Evolutionary conservation across 164 flowering plant genomes (phyloP), one percentile per base, ranked within the genome.

Genomic region (Litsea cubeba): DNA sequence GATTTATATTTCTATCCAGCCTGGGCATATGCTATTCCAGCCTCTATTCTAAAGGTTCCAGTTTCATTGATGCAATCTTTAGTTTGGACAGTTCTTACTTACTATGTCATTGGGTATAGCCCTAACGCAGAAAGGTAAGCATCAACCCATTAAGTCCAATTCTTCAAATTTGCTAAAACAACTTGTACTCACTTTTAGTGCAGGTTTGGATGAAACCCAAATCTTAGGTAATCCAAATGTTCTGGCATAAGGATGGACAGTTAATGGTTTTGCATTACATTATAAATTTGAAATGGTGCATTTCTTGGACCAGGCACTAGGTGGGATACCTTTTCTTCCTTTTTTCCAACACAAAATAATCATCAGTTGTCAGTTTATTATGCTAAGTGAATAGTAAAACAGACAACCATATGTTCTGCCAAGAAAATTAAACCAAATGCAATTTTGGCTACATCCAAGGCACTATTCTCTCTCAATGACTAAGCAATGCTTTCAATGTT

Each of bases 11-110:
- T 87, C 68, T 87, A 88, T 68, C 94, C 94, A 1, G 88, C 89
- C 8, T 87, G 91, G 90, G 87, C 89, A 63, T 88, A 85, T 72
- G 76, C 90, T 0, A 72, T 89, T 32, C 91, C 96, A 35, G 76
- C 91, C 3, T 57, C 80, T 12, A 65, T 87, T 28, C 80, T 86
- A 2, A 86, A 84, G 76, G 25, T 89, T 68, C 94, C 96, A 18
- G 74, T 89, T 72, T 87, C 96, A 14, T n/a, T 88, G 4, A 0
- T 86, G 68, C 89, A 84, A 65, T 69, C 89, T 23, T n/a, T 81
- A 5, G 68, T 89, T 58, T 91, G 96, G 96, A 83, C 87, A 15
- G 40, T 32, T 54, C 77, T 87, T 28, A 87, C 93, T 3, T 89
- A 91, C 64, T 91, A 84, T 74, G 89, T 80, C 22, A 85, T 91